These are phyloP conservation scores for Epichloe scottii DNA, from an alignment of 2,329 filamentous ascomycete species.

Conservation along the genomic window DNA sequence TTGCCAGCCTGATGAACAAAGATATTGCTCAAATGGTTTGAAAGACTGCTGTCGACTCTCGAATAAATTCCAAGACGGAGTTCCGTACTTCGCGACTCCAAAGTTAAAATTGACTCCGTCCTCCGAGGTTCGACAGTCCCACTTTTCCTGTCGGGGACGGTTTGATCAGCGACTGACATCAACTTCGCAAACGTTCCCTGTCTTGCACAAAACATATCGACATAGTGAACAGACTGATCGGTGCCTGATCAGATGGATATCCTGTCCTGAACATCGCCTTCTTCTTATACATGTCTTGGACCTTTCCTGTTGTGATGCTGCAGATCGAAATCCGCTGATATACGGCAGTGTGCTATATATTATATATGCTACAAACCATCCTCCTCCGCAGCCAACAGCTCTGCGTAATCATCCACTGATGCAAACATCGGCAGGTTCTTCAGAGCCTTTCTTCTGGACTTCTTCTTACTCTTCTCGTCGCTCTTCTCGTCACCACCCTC, in stretches of 20 bases:
- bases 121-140: constrained; percentile 1
- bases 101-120: neutral
- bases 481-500: constrained; percentile 48
- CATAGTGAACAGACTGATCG: too few relatives aligned
- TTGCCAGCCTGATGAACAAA: neutral
- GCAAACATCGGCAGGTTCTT: constrained; percentile 89
- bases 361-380: constrained; percentile 26
- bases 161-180: too few relatives aligned
- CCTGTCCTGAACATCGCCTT: too few relatives aligned
- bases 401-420: constrained; percentile 85
- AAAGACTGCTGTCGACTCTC: too few relatives aligned
- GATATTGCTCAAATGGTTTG: neutral
- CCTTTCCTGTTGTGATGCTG: neutral
- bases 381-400: constrained; percentile 63
- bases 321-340: neutral
- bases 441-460: constrained; percentile 65
- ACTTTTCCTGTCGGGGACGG: neutral
- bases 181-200: too few relatives aligned
- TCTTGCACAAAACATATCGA: too few relatives aligned
- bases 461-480: constrained; percentile 34
- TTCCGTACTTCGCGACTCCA: too few relatives aligned
- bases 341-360: neutral
- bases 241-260: too few relatives aligned
- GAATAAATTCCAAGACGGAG: too few relatives aligned
- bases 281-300: neutral